A percentile compares a stretch with the other conserved stretches of the same genome.
Evolutionary conservation across 2,329 filamentous ascomycete genomes (phyloP).

Genomic region (Pyrenochaeta sp.): DNA sequence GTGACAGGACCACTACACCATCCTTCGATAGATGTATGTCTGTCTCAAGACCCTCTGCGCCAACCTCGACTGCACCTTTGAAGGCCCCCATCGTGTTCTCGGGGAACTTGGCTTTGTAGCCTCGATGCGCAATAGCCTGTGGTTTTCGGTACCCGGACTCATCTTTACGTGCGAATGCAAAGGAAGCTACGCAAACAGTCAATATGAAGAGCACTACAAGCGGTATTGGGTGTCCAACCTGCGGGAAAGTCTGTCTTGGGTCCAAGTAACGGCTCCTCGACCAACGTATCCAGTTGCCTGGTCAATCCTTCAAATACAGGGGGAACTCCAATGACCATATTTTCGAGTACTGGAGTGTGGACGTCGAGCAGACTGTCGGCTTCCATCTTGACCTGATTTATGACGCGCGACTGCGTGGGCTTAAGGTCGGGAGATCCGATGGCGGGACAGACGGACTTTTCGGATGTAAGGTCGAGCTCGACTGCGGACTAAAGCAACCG

Average conservation of each 20-base stretch:
- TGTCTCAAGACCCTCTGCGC: conserved; percentile 84
- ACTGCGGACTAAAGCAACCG: conserved; percentile 1
- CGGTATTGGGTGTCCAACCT: conserved; percentile 17
- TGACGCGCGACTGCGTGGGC: conserved; percentile 19
- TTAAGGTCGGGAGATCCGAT: conserved; percentile 14
- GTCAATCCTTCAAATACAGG: conserved; percentile 47
- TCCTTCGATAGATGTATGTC: conserved; percentile 86
- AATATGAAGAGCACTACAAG: conserved; percentile 9
- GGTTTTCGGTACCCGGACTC: conserved; percentile 58
- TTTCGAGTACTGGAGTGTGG: conserved; percentile 44
- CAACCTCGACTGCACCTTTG: conserved; percentile 72
- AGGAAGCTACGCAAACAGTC: conserved; percentile 36
- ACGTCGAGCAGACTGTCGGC: conserved; percentile 30
- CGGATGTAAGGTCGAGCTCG: conserved; percentile 11
- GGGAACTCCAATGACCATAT: conserved; percentile 47
- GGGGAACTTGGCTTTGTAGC: conserved; percentile 77
- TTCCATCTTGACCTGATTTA: conserved; percentile 24
- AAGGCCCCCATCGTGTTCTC: conserved; percentile 90
- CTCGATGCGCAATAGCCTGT: conserved; percentile 79
- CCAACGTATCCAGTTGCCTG: conserved; percentile 42
- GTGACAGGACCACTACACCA: conserved; percentile 82
- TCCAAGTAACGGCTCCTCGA: conserved; percentile 44
- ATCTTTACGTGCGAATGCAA: conserved; percentile 45
- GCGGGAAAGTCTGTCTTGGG: conserved; percentile 38
- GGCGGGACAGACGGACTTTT: conserved; percentile 18